phyloP scores from a whole-genome alignment of 345 rosid species.

The Citrus inodora region DNA sequence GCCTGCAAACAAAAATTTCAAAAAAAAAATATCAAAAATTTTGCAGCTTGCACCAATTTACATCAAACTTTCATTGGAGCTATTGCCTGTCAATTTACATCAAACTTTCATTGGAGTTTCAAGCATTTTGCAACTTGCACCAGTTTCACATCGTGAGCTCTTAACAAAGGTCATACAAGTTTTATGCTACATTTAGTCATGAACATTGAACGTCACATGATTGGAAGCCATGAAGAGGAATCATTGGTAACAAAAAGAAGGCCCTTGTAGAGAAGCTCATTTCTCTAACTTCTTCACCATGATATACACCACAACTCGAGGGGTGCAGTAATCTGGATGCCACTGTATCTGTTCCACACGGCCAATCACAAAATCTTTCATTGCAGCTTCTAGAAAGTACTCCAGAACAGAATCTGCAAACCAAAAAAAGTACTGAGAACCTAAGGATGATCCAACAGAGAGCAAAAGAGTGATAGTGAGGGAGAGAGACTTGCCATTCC shows the following conservation, averaged over 20 bases:
- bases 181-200: too few relatives aligned
- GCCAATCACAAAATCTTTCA: conserved; percentile 62
- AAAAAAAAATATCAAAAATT: too few relatives aligned
- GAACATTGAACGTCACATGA: too few relatives aligned
- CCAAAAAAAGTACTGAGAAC: not conserved
- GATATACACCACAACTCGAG: conserved; percentile 67
- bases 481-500: conserved; percentile 51
- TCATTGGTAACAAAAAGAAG: not conserved
- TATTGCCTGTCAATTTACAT: too few relatives aligned
- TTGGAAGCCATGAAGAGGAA: too few relatives aligned
- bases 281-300: conserved; percentile 52
- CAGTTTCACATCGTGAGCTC: too few relatives aligned
- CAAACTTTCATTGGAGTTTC: too few relatives aligned
- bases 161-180: too few relatives aligned
- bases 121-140: too few relatives aligned
- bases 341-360: conserved; percentile 72
- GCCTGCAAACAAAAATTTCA: too few relatives aligned
- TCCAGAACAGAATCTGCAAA: conserved; percentile 74
- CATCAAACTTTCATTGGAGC: too few relatives aligned
- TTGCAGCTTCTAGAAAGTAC: conserved; percentile 69
- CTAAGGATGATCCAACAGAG: not conserved
- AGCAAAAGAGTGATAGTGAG: not conserved
- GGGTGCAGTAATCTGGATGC: conserved; percentile 81
- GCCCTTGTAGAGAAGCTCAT: not conserved
- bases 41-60: too few relatives aligned